phyloP scores from a whole-genome alignment of 176 grass and related monocot genomes.

The Zea luxurians region DNA sequence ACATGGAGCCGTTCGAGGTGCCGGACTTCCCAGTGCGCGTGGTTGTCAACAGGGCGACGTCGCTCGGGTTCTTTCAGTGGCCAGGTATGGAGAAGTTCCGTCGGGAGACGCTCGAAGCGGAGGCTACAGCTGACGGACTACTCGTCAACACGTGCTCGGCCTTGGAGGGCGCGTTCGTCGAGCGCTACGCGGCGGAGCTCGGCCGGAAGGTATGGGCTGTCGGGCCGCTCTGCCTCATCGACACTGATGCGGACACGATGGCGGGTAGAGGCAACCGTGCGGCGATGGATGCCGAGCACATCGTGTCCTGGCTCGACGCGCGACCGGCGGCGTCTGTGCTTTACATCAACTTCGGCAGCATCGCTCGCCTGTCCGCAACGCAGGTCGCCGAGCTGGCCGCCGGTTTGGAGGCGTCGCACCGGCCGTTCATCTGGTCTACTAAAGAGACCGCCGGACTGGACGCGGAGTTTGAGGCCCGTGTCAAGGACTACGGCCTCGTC shows the following conservation, averaged over 20 bases:
- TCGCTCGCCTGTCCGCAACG: slow-evolving; percentile 15
- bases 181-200: slow-evolving; percentile 41
- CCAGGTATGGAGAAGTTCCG: slow-evolving; percentile 38
- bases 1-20: slow-evolving; percentile 46
- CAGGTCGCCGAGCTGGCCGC: slow-evolving; percentile 53
- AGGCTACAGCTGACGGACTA: slow-evolving; percentile 50
- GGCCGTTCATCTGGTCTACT: slow-evolving; percentile 41
- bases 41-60: slow-evolving; percentile 33
- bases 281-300: slow-evolving; percentile 2
- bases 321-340: slow-evolving; percentile 39
- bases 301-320: slow-evolving; percentile 51
- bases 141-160: slow-evolving; percentile 54
- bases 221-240: slow-evolving; percentile 48
- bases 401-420: slow-evolving; percentile 45
- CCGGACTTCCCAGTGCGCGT: slow-evolving; percentile 34
- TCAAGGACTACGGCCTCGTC: slow-evolving; percentile 42
- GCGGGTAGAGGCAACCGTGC: slow-evolving; percentile 40
- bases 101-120: slow-evolving; percentile 38
- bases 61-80: slow-evolving; percentile 43
- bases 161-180: slow-evolving; percentile 42
- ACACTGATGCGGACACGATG: slow-evolving; percentile 13
- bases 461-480: slow-evolving; percentile 33
- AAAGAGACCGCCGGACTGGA: slow-evolving; percentile 30
- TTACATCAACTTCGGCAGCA: slow-evolving; percentile 58
- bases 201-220: slow-evolving; percentile 46